Base-by-base conservation (phyloP, 2,329 filamentous ascomycete genomes). In the Sporothrix inflata region DNA sequence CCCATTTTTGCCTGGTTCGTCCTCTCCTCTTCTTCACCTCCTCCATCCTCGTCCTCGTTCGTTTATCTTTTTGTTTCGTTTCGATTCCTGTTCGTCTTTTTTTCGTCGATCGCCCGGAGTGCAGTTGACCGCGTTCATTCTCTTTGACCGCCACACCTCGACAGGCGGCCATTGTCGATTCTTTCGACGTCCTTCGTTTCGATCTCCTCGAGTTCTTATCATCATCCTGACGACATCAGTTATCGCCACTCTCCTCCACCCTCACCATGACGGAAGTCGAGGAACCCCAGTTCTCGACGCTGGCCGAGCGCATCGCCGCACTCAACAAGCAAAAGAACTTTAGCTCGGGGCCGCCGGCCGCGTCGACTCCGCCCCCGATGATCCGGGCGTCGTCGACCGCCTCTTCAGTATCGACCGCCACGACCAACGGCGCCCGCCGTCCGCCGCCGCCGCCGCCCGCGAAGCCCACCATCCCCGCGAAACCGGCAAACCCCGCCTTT, bases 281-380 rank as follows among this genome's bases (percentile, higher is more conserved):
- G 76, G 89, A 90, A 77, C 88, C 88, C 51, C 86, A 86, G 74
- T 90, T 89, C 79, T 89, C 83, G 73, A 86, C 86, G 8, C 83
- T 91, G 34, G 85, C 87, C 4, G 88, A 90, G 79, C 85, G 89
- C 69, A 91, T 91, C 74, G 88, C 89, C 11, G 89, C 89, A 40
- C 83, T 91, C 74, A 90, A 90, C 76, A 81, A 83, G 77, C 85
- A 90, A 79, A 87, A 88, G 80, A 87, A 87, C 82, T 88, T 90
- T 81, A 63, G 38, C 34, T 73, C 74, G 7, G 27, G 34, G 14
- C 38, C 57, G 51, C 14, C 68, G 0, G 9, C 69, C 1, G n/a
- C 65, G 9, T 30, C 57, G 16, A 14, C 69, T 12, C 47, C 47
- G 2, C 76, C 76, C 19, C 45, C 53, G 83, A 83, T 51, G 45